Base-by-base conservation (phyloP, 345 rosid species). In the Arabidopsis arenosa region DNA sequence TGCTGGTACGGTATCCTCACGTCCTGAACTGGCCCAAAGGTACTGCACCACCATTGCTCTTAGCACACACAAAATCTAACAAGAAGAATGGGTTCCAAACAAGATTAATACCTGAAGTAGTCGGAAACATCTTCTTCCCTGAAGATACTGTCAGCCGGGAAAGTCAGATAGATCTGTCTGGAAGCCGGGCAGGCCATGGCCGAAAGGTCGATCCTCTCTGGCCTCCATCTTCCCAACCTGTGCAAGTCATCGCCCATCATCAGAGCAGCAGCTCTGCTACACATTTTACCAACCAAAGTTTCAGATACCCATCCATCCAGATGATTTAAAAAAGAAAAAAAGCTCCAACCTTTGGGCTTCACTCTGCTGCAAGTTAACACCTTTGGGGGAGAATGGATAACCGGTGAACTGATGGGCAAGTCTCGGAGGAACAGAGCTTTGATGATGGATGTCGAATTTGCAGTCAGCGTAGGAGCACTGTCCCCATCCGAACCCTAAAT, bases 1-100 rank as follows among this genome's bases (percentile, higher is more conserved):
- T 88, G 93, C 83, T 90, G 93, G 75, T 87, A 88, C 14, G 93
- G 93, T 66, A 90, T 90, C 79, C 96, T 87, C 77, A 90, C 96
- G 72, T 90, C 96, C 80, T 90, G 90, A 41, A 90, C 96, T 5
- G 92, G 89, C 41, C 96, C 96, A 53, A 84, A 88, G 18, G 77
- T 82, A 54, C 93, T 86, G 63, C 61, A 75, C 79, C 39, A 26
- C 52, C 73, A 52, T 51, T 51, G 0, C 44, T 17, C 10, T 65
- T 6, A 47, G 13, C 26, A 63, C 21, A 63, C 21, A 26, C 9
- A 13, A 7, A 3, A 6, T 30, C 18, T 7, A 55, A 55, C 39
- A 14, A 30, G 60, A 56, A 13, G 18, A 56, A 56, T 14, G 18
- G 39, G 36, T 12, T 54, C 59, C 8, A 10, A 41, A 13, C 23